phyloP scores from a whole-genome alignment of 129 eudicot species.

The Chrysanthemum seticuspe region DNA sequence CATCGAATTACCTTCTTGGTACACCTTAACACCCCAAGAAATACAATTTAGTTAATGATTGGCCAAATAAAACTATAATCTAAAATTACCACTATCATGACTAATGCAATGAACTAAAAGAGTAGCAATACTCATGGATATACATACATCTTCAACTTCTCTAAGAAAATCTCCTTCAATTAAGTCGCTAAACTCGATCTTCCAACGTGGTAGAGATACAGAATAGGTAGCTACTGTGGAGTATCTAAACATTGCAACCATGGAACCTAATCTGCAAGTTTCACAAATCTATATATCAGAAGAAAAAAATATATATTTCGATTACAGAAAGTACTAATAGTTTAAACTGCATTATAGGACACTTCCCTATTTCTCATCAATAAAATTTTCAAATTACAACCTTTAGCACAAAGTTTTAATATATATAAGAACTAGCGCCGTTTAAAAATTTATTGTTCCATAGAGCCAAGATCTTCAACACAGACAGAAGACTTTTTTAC shows the following conservation, averaged over 20 bases:
- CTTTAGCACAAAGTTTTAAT: too few relatives aligned
- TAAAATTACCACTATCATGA: background rate
- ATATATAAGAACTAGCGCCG: too few relatives aligned
- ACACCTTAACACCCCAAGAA: constrained; percentile 40
- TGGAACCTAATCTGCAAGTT: constrained; percentile 72
- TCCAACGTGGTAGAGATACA: constrained; percentile 70
- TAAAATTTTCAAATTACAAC: background rate
- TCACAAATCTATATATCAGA: constrained; percentile 4
- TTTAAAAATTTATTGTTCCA: too few relatives aligned
- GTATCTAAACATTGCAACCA: constrained; percentile 93
- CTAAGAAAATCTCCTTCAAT: constrained; percentile 50
- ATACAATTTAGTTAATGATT: background rate
- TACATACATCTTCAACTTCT: constrained; percentile 63
- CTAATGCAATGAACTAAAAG: background rate
- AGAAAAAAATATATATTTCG: background rate
- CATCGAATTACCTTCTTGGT: constrained; percentile 49
- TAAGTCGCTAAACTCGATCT: constrained; percentile 42
- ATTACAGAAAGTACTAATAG: background rate
- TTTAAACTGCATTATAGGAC: background rate
- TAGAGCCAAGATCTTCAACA: too few relatives aligned
- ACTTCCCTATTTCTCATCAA: background rate
- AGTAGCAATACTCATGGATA: background rate
- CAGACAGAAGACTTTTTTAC: too few relatives aligned
- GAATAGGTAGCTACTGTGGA: constrained; percentile 65
- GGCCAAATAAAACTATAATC: constrained; percentile 4